These are phyloP conservation scores for Rhynchospora pubera DNA, from an alignment of 176 grass and related monocot genomes.

Conservation along the genomic window DNA sequence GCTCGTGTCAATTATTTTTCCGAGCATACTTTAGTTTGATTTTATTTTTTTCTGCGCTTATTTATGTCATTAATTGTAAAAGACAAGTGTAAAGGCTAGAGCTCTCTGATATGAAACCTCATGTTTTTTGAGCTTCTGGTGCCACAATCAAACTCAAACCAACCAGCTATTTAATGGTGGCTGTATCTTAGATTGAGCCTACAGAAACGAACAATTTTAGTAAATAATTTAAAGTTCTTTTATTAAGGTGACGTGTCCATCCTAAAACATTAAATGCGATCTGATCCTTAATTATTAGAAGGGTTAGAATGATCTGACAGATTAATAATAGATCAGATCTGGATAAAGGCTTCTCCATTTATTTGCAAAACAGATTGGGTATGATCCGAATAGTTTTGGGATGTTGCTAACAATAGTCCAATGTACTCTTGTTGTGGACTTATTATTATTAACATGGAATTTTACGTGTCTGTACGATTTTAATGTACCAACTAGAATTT, in stretches of 20 bases:
- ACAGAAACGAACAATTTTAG: background rate
- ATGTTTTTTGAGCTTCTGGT: background rate
- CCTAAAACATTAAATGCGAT: background rate
- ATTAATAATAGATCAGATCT: background rate
- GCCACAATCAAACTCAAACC: background rate
- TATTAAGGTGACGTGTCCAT: background rate
- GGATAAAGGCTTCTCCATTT: background rate
- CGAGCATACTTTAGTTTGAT: no score
- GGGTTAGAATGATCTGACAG: background rate
- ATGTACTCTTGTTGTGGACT: no score
- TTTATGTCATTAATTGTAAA: background rate
- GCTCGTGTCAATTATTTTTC: no score
- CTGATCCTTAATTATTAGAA: background rate
- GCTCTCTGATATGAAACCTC: background rate
- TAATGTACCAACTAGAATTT: background rate
- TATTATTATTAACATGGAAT: no score
- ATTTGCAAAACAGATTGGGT: background rate
- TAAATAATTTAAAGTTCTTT: background rate
- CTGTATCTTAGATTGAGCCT: background rate
- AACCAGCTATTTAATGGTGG: background rate
- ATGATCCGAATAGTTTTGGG: background rate
- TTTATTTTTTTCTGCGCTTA: background rate
- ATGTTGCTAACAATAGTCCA: no score
- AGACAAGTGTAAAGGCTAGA: background rate
- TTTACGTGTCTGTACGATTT: background rate